phyloP scores from a whole-genome alignment of 2,329 filamentous ascomycete species.

The Tolypocladium ophioglossoides region DNA sequence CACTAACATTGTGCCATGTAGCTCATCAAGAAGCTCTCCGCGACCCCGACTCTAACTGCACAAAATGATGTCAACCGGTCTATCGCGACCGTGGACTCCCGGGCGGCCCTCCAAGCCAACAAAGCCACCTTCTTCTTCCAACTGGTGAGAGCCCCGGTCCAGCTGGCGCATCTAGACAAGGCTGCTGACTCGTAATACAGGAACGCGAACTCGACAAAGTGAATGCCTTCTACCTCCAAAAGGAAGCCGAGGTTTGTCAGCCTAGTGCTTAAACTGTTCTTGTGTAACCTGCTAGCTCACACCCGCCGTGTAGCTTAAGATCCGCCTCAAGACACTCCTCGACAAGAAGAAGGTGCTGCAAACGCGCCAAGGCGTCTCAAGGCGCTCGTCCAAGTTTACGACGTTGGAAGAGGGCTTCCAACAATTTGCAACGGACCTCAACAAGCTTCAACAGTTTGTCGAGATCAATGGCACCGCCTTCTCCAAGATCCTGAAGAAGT shows the following conservation, averaged over 20 bases:
- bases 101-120: conserved; percentile 85
- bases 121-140: conserved; percentile 99
- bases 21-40: conserved; percentile 97
- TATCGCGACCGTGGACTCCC: conserved; percentile 54
- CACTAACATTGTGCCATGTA: conserved; percentile 26
- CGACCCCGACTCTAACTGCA: conserved; percentile 72
- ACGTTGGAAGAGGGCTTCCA: conserved; percentile 94
- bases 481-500: conserved; percentile 98
- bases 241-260: conserved; percentile 78
- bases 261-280: background rate
- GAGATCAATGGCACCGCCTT: conserved; percentile 97
- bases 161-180: background rate
- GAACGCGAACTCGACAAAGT: conserved; percentile 98
- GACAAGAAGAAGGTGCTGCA: conserved; percentile 93
- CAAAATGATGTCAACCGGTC: conserved; percentile 53
- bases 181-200: conserved; percentile 31
- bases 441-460: conserved; percentile 97
- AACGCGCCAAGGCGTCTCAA: conserved; percentile 68
- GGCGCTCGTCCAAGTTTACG: conserved; percentile 86
- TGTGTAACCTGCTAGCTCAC: background rate
- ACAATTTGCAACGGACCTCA: conserved; percentile 91
- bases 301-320: conserved; percentile 58
- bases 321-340: conserved; percentile 80
- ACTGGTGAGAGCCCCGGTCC: conserved; percentile 48
- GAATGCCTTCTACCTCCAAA: conserved; percentile 94